These are phyloP conservation scores for Talaromyces sp. DNA, from an alignment of 2,329 filamentous ascomycete species.

Conservation along the genomic window DNA sequence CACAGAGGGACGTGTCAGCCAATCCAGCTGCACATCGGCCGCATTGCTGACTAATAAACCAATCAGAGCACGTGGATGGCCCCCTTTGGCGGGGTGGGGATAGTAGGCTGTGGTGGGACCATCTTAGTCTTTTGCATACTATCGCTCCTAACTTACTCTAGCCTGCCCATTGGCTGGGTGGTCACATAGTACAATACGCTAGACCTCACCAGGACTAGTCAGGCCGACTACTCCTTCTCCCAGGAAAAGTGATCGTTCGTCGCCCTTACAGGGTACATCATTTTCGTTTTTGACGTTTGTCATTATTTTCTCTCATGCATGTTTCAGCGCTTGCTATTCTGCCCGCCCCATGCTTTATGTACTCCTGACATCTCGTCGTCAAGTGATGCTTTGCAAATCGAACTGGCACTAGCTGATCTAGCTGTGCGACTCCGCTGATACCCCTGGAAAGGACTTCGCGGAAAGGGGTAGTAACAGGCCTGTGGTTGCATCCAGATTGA, in stretches of 20 bases:
- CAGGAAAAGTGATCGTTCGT: not conserved
- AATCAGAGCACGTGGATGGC: not conserved
- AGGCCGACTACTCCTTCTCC: not conserved
- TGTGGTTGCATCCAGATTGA: not conserved
- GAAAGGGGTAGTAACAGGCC: slow-evolving; percentile 9
- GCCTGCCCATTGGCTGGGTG: not conserved
- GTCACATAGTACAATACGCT: not conserved
- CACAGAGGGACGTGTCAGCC: not conserved
- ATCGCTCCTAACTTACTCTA: not conserved
- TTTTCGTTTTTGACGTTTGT: not conserved
- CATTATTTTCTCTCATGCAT: not conserved
- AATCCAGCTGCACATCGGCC: not conserved
- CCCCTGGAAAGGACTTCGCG: slow-evolving; percentile 12
- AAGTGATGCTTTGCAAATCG: slow-evolving; percentile 8
- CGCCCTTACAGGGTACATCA: not conserved
- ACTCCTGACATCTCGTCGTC: not conserved
- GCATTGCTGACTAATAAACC: not conserved
- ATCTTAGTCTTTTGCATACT: slow-evolving; percentile 1
- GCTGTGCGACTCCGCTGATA: slow-evolving; percentile 6
- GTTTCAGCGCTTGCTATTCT: not conserved
- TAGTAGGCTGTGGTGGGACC: not conserved
- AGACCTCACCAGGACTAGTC: not conserved
- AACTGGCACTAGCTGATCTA: not conserved
- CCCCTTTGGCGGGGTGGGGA: not conserved
- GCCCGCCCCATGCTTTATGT: not conserved